phyloP scores from a whole-genome alignment of 1,284 basidiomycete genomes.

The Apiotrichum domesticum region DNA sequence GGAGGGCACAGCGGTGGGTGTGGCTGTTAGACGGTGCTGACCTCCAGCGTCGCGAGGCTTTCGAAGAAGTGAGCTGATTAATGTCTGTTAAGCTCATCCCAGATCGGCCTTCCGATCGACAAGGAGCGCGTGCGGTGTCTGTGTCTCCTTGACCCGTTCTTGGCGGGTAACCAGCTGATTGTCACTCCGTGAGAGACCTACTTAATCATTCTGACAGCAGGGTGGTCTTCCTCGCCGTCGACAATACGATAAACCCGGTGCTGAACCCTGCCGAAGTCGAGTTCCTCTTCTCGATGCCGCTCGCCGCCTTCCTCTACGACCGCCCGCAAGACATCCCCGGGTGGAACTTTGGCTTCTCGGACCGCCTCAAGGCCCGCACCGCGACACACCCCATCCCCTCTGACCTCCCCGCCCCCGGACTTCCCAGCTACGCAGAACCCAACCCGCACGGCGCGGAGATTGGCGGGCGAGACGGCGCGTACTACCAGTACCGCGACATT shows the following conservation, averaged over 20 bases:
- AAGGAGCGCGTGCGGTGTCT: slow-evolving; percentile 61
- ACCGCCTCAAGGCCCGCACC: slow-evolving; percentile 19
- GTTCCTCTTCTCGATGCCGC: slow-evolving; percentile 72
- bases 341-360: slow-evolving; percentile 36
- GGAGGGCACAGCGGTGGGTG: slow-evolving; percentile 70
- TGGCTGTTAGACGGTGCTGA: not conserved
- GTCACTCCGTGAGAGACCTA: slow-evolving; percentile 64
- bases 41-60: slow-evolving; percentile 62
- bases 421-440: slow-evolving; percentile 16
- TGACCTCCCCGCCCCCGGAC: not conserved
- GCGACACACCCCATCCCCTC: slow-evolving; percentile 16
- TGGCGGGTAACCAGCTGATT: slow-evolving; percentile 63
- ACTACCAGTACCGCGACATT: slow-evolving; percentile 61
- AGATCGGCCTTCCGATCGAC: slow-evolving; percentile 76
- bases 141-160: slow-evolving; percentile 67
- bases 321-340: slow-evolving; percentile 56
- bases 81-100: not conserved
- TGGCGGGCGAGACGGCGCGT: slow-evolving; percentile 44
- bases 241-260: slow-evolving; percentile 58
- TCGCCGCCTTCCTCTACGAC: slow-evolving; percentile 64
- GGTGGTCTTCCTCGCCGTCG: slow-evolving; percentile 72
- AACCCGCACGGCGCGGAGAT: slow-evolving; percentile 14
- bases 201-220: slow-evolving; percentile 46
- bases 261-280: slow-evolving; percentile 70
- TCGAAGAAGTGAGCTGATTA: slow-evolving; percentile 56